Base-by-base conservation (phyloP, 129 eudicot species). In the Chrysanthemum lavandulifolium region DNA sequence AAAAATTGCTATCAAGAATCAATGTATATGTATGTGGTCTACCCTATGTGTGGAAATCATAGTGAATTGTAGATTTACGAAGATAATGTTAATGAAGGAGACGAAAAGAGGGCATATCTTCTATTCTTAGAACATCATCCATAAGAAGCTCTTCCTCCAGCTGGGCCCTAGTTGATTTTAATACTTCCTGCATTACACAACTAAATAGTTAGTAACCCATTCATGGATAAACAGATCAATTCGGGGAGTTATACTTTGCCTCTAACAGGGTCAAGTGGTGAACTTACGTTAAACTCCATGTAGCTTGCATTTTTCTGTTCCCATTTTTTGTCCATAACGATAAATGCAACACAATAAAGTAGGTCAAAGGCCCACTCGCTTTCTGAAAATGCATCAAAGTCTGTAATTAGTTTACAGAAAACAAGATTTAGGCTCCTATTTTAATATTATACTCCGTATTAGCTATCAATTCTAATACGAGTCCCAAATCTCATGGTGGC, bases 361-460 rank as follows among this genome's bases (percentile, higher is more conserved):
- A 93, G 79, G 76, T 89, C 96, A 67, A 93, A 93, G 4, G 96
- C 96, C 95, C 92, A 89, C 75, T 93, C 95, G 36, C 84, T 87
- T 71, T 87, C 98, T 93, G 92, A 64, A 80, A 87, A 82, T 73
- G 58, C 76, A 82, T 71, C 67, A 83, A 61, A 29, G 50, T 29
- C 49, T 66, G 68, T 16, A 3, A 45, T 65, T 10, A 62, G 61
- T 58, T 72, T 48, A 11, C 61, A 58, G 21, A 23, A 66, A 54
- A 12, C 2, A 25, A 52, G 13, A 31, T 58, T 45, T 2, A 47
- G 21, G 45, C 19, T 59, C 13, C 13, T 14, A 40, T 7, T 40
- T 40, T 40, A 40, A 40, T 59, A 57, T 45, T 72, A 45, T 27
- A 23, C 29, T 45, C 57, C 6, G 2, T 19, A 57, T 40, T 56